Conservation (phyloP, 805 yeast species). For the Candida namnaoensis region DNA sequence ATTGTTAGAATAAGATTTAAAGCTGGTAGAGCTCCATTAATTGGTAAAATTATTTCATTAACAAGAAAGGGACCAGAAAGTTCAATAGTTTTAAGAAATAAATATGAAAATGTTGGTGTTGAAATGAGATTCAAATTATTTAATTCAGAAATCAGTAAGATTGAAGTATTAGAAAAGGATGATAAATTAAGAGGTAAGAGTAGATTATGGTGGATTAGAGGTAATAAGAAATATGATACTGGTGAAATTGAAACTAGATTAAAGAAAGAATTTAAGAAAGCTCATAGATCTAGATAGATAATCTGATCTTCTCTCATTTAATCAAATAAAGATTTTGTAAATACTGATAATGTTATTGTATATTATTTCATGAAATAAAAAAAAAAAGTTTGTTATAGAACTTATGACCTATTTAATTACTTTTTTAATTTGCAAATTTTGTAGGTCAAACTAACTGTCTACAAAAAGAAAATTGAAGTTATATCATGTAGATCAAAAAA, state of each 20-base stretch:
- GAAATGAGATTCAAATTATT: conserved; percentile 76
- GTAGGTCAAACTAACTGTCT: too few species aligned
- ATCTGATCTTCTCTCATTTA: too few species aligned
- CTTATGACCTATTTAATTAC: too few species aligned
- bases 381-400: too few species aligned
- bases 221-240: conserved; percentile 57
- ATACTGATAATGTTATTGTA: too few species aligned
- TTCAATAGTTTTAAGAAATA: conserved; percentile 75
- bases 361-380: too few species aligned
- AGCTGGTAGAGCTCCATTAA: conserved; percentile 41
- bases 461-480: too few species aligned
- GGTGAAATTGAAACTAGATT: conserved; percentile 50
- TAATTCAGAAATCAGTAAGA: conserved; percentile 67
- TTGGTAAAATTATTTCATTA: conserved; percentile 74
- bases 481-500: too few species aligned
- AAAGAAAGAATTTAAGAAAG: conserved; percentile 17
- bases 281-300: background rate
- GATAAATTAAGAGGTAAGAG: conserved; percentile 64
- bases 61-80: conserved; percentile 67
- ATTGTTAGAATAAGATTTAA: conserved; percentile 63
- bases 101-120: conserved; percentile 74
- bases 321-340: too few species aligned
- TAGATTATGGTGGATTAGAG: conserved; percentile 88
- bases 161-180: conserved; percentile 76
- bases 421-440: too few species aligned